phyloP scores from a whole-genome alignment of 768 basidiomycete species.

The Lanmaoa pseudosensibilis region DNA sequence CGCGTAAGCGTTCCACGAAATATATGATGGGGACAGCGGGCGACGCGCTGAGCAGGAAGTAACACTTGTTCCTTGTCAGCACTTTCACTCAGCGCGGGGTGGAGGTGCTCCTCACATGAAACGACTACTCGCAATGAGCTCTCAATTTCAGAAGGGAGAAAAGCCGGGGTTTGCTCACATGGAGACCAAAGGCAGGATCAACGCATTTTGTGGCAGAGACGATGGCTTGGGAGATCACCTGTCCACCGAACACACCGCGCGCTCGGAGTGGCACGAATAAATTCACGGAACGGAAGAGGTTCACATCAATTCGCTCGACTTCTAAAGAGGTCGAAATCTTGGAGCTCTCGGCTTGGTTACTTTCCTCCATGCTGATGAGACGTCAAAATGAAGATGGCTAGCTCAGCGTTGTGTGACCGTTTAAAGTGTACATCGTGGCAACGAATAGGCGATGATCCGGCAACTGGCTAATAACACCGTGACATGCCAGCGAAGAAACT shows the following conservation, averaged over 20 bases:
- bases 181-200: constrained; percentile 58
- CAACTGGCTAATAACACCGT: not conserved
- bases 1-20: constrained; percentile 70
- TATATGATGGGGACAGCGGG: constrained; percentile 74
- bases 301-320: constrained; percentile 74
- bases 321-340: constrained; percentile 74
- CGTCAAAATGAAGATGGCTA: not conserved
- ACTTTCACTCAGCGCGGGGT: not conserved
- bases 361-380: constrained; percentile 34
- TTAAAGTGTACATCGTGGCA: too few species aligned
- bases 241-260: constrained; percentile 84
- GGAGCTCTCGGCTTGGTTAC: constrained; percentile 58
- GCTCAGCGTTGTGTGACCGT: not conserved
- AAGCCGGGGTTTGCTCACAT: constrained; percentile 51
- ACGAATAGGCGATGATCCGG: too few species aligned
- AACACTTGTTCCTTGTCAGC: constrained; percentile 52
- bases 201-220: constrained; percentile 80
- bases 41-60: constrained; percentile 77
- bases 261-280: constrained; percentile 60
- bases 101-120: constrained; percentile 54
- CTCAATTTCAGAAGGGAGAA: not conserved
- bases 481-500: constrained; percentile 1
- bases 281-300: constrained; percentile 76
- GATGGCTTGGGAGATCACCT: constrained; percentile 86
- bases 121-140: constrained; percentile 43